Percentiles rank a stretch among this genome's conserved stretches.
Conservation (phyloP, 2,329 filamentous ascomycete species). For the Epichloe uncinata region DNA sequence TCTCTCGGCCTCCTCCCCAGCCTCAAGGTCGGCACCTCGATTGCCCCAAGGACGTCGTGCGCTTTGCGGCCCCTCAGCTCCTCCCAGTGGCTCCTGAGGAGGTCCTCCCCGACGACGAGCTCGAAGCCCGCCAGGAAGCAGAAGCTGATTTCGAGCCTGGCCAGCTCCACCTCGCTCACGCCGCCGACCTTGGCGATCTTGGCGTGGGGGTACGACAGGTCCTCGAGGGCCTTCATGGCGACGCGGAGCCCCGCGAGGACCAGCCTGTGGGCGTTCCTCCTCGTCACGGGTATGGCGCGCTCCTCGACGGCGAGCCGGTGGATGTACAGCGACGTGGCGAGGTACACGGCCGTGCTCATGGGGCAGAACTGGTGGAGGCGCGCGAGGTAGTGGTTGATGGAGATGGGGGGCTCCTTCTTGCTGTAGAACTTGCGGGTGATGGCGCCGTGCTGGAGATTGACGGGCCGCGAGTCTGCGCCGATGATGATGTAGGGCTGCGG, state of each 20-base stretch:
- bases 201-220: conserved; percentile 73
- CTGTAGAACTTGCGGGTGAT: conserved; percentile 91
- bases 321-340: conserved; percentile 80
- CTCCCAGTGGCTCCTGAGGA: conserved; percentile 21
- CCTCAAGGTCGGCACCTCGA: conserved; percentile 17
- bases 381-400: conserved; percentile 69
- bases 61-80: conserved; percentile 18
- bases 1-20: conserved; percentile 11
- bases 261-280: conserved; percentile 74
- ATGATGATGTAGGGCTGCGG: conserved; percentile 45
- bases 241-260: conserved; percentile 74
- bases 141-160: conserved; percentile 76
- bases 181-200: conserved; percentile 81
- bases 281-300: conserved; percentile 65
- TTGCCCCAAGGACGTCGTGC: conserved; percentile 11
- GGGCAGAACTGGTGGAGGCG: conserved; percentile 86
- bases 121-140: conserved; percentile 81
- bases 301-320: conserved; percentile 68
- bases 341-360: conserved; percentile 85
- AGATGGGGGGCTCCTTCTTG: conserved; percentile 72
- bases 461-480: conserved; percentile 56
- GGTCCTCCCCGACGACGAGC: conserved; percentile 39
- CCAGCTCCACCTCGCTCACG: conserved; percentile 69
- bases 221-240: conserved; percentile 91
- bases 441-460: conserved; percentile 67